Conservation (phyloP, 768 basidiomycete genomes). For the Auriscalpium vulgare region DNA sequence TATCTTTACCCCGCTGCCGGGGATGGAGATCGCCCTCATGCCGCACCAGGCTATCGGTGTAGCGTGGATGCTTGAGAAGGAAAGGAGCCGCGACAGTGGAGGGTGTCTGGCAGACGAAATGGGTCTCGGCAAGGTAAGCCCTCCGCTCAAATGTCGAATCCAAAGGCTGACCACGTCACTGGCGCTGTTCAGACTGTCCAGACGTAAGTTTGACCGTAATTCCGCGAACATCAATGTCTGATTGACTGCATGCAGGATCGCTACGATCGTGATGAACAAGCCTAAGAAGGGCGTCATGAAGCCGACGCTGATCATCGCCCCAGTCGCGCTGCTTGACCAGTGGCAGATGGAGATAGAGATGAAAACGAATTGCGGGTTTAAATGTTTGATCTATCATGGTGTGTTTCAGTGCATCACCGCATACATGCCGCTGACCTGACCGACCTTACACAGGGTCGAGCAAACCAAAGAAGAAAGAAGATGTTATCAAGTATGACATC, state of each 20-base stretch:
- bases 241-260: conserved; percentile 29
- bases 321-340: conserved; percentile 58
- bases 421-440: background rate
- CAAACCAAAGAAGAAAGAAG: conserved; percentile 36
- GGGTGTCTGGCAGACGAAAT: conserved; percentile 30
- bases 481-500: conserved; percentile 30
- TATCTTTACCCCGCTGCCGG: conserved; percentile 42
- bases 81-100: conserved; percentile 23
- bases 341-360: conserved; percentile 56
- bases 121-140: conserved; percentile 49
- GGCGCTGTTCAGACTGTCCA: conserved; percentile 17
- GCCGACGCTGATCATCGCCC: conserved; percentile 62
- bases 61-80: conserved; percentile 34
- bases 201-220: conserved; percentile 13
- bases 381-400: conserved; percentile 59
- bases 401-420: background rate
- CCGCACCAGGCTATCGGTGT: conserved; percentile 57
- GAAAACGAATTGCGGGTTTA: conserved; percentile 41
- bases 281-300: conserved; percentile 44
- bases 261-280: conserved; percentile 46
- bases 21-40: conserved; percentile 56
- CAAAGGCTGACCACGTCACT: background rate
- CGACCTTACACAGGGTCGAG: conserved; percentile 23
- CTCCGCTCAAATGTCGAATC: background rate
- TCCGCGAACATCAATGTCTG: background rate